These are phyloP conservation scores for Lyophyllum semitale DNA, from an alignment of 768 basidiomycete species.

Conservation along the genomic window DNA sequence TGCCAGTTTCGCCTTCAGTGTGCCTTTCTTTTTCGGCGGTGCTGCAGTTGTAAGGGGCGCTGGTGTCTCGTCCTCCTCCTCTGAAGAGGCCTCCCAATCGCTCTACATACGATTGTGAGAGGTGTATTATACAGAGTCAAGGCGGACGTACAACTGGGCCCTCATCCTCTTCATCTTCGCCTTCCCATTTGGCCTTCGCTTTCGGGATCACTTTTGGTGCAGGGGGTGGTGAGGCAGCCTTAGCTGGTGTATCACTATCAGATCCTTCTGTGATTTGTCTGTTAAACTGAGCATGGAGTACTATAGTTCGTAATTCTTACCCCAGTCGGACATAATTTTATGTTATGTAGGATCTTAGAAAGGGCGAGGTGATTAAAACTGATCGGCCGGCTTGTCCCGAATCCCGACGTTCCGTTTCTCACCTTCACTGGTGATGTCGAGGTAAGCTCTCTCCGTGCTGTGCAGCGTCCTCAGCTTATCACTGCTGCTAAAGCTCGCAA, in stretches of 20 bases:
- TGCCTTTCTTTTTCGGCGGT: slow-evolving; percentile 90
- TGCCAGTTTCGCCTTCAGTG: slow-evolving; percentile 86
- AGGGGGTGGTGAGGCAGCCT: slow-evolving; percentile 17
- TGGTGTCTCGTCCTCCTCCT: slow-evolving; percentile 64
- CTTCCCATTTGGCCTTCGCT: slow-evolving; percentile 76
- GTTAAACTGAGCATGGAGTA: slow-evolving; percentile 3
- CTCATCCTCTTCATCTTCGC: slow-evolving; percentile 89
- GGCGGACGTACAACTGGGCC: slow-evolving; percentile 64
- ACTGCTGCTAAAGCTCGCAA: slow-evolving; percentile 25
- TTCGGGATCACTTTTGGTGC: slow-evolving; percentile 26
- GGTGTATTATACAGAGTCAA: slow-evolving; percentile 3
- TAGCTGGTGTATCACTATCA: slow-evolving; percentile 35
- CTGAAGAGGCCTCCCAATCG: slow-evolving; percentile 91
- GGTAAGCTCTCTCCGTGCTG: slow-evolving; percentile 8
- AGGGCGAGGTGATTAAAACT: slow-evolving; percentile 13
- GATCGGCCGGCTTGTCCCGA: slow-evolving; percentile 23
- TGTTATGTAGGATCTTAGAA: slow-evolving; percentile 9
- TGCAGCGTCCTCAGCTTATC: neutral
- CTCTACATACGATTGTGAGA: slow-evolving; percentile 52
- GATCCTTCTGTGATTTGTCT: slow-evolving; percentile 28
- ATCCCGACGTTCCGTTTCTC: slow-evolving; percentile 22
- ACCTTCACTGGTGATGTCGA: slow-evolving; percentile 23
- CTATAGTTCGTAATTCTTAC: slow-evolving; percentile 19
- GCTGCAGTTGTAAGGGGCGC: slow-evolving; percentile 50
- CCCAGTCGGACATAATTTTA: slow-evolving; percentile 43